These are phyloP conservation scores for Saitozyma sp. DNA, from an alignment of 768 basidiomycete genomes.

Conservation along the genomic window DNA sequence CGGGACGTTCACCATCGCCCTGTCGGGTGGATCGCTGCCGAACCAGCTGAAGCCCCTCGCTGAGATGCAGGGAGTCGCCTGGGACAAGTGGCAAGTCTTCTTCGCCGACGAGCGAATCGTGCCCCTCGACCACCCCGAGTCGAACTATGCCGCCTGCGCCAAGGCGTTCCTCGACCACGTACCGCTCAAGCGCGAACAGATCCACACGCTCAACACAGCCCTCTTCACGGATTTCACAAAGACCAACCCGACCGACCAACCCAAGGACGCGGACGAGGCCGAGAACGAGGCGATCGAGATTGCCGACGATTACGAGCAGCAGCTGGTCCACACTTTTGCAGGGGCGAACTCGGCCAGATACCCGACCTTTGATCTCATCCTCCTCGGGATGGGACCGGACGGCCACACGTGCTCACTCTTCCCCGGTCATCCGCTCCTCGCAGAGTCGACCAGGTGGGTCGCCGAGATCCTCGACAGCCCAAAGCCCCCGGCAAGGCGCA, in stretches of 20 bases:
- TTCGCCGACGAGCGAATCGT: constrained; percentile 96
- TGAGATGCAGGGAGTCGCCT: constrained; percentile 61
- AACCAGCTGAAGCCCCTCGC: constrained; percentile 70
- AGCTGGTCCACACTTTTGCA: constrained; percentile 68
- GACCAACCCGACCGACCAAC: constrained; percentile 35
- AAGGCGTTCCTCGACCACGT: constrained; percentile 77
- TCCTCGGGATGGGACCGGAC: constrained; percentile 94
- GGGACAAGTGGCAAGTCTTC: constrained; percentile 98
- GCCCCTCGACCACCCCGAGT: constrained; percentile 86
- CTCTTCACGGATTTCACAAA: constrained; percentile 57
- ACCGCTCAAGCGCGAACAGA: constrained; percentile 70
- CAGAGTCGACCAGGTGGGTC: constrained; percentile 91
- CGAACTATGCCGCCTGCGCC: constrained; percentile 78
- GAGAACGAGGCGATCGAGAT: constrained; percentile 42
- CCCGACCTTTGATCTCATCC: constrained; percentile 94
- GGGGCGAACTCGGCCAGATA: constrained; percentile 90
- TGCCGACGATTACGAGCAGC: constrained; percentile 44
- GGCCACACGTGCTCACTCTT: constrained; percentile 99
- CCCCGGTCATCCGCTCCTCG: constrained; percentile 81
- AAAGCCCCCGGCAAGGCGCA: constrained; percentile 83
- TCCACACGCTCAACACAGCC: constrained; percentile 75
- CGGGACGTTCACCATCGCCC: constrained; percentile 84
- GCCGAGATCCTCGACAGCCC: constrained; percentile 90
- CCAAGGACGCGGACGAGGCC: constrained; percentile 40
- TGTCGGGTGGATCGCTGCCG: constrained; percentile 91